Conservation (phyloP, 2,329 filamentous ascomycete genomes). For the Penicillium sp. region DNA sequence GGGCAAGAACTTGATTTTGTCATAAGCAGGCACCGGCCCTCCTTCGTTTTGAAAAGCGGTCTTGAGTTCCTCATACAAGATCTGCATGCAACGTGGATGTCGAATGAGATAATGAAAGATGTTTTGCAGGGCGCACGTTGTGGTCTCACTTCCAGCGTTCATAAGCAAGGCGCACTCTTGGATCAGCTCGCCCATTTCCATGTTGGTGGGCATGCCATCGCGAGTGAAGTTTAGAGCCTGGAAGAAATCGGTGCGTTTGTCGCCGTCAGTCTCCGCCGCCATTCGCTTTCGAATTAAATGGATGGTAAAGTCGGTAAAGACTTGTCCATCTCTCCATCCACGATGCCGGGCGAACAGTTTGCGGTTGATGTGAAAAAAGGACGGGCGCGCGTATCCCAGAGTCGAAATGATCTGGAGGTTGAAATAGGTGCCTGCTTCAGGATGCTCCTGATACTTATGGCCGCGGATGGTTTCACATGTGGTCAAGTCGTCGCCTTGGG, state of each 20-base stretch:
- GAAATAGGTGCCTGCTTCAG: not conserved
- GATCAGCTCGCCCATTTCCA: not conserved
- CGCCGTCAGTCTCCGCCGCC: not conserved
- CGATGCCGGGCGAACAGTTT: not conserved
- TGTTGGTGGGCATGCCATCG: not conserved
- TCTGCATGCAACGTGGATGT: not conserved
- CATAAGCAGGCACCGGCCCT: conserved; percentile 46
- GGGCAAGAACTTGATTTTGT: conserved; percentile 51
- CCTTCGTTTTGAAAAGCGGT: conserved; percentile 31
- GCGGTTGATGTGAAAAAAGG: not conserved
- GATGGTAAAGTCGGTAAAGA: not conserved
- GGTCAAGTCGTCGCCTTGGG: not conserved
- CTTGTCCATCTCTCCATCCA: not conserved
- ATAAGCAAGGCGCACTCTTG: not conserved
- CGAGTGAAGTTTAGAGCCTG: not conserved
- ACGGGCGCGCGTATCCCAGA: not conserved
- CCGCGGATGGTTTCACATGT: not conserved
- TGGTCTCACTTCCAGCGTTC: conserved; percentile 3
- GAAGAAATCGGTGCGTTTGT: not conserved
- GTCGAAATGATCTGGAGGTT: not conserved
- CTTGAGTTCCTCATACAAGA: not conserved
- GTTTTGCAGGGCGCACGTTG: not conserved
- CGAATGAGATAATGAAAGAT: not conserved
- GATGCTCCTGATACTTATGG: conserved; percentile 2
- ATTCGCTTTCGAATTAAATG: not conserved